Percentiles rank a stretch among this genome's conserved stretches.
phyloP scores from a whole-genome alignment of 768 basidiomycete genomes.

The Plicaturopsis crispa region DNA sequence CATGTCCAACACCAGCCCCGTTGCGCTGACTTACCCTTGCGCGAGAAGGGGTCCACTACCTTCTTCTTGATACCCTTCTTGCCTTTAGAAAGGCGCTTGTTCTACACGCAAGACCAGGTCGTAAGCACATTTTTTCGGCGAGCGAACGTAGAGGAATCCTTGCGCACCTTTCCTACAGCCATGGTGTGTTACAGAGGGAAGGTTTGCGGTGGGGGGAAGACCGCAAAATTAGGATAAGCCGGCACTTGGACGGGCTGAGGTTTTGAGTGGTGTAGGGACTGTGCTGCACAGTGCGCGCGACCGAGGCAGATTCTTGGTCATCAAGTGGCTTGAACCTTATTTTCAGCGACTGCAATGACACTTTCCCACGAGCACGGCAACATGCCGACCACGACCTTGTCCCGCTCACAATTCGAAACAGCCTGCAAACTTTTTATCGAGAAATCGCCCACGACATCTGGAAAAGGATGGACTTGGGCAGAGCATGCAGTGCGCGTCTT shows the following conservation, averaged over 20 bases:
- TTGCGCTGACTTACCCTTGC: conserved; percentile 67
- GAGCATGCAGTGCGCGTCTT: conserved; percentile 44
- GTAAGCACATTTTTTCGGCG: conserved; percentile 7
- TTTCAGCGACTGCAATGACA: conserved; percentile 40
- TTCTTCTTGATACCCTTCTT: conserved; percentile 99
- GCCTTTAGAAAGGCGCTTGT: conserved; percentile 96
- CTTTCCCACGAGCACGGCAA: too few relatives aligned
- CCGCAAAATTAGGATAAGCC: conserved; percentile 33
- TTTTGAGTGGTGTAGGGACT: conserved; percentile 23
- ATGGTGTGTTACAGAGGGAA: conserved; percentile 40
- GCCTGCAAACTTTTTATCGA: conserved; percentile 48
- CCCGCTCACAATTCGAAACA: conserved; percentile 51
- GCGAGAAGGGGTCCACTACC: conserved; percentile 99
- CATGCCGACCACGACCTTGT: too few relatives aligned
- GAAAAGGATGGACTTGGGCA: conserved; percentile 50
- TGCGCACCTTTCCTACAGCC: conserved; percentile 84
- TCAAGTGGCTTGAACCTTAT: conserved; percentile 61
- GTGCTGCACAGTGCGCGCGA: conserved; percentile 14
- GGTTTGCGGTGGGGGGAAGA: conserved; percentile 27
- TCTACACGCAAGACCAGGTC: conserved; percentile 37
- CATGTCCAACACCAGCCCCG: neutral
- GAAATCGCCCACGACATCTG: conserved; percentile 1
- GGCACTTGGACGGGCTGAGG: conserved; percentile 42
- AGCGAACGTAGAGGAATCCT: conserved; percentile 1
- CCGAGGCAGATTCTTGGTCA: conserved; percentile 6